Percentiles rank a stretch among this genome's conserved stretches.
Conservation (phyloP, 805 yeast species). For the Pichia ethanolica region DNA sequence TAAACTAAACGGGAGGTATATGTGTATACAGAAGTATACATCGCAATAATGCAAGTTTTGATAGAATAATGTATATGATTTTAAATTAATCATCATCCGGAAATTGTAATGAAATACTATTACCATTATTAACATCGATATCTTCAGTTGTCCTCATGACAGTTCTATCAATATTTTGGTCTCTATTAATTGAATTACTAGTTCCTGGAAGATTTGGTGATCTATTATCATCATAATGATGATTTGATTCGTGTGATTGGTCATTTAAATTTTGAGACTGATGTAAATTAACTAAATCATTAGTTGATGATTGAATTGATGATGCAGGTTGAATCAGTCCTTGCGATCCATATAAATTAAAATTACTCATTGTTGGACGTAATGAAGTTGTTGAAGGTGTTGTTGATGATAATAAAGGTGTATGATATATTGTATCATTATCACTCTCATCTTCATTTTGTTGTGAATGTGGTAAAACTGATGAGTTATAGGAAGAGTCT, state of each 20-base stretch:
- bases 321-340: slow-evolving; percentile 2
- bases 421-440: slow-evolving; percentile 20
- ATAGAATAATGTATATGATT: too few relatives aligned
- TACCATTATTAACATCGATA: slow-evolving; percentile 9
- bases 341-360: slow-evolving; percentile 14
- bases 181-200: not conserved
- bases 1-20: too few relatives aligned
- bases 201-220: not conserved
- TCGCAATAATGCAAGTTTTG: too few relatives aligned
- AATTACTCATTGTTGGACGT: slow-evolving; percentile 11
- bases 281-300: not conserved
- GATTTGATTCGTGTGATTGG: too few relatives aligned
- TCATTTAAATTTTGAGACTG: too few relatives aligned
- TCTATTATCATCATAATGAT: too few relatives aligned
- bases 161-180: not conserved
- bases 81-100: slow-evolving; percentile 3
- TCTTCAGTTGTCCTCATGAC: slow-evolving; percentile 1
- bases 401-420: slow-evolving; percentile 20
- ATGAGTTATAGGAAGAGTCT: not conserved
- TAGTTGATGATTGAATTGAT: not conserved
- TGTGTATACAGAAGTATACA: too few relatives aligned
- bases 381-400: slow-evolving; percentile 6
- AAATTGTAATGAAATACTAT: slow-evolving; percentile 10
- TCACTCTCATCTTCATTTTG: slow-evolving; percentile 14
- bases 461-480: not conserved